Percentiles rank a stretch among this genome's conserved stretches.
Evolutionary conservation across 2,329 filamentous ascomycete species (phyloP).

Genomic region (Orbilia javanica): DNA sequence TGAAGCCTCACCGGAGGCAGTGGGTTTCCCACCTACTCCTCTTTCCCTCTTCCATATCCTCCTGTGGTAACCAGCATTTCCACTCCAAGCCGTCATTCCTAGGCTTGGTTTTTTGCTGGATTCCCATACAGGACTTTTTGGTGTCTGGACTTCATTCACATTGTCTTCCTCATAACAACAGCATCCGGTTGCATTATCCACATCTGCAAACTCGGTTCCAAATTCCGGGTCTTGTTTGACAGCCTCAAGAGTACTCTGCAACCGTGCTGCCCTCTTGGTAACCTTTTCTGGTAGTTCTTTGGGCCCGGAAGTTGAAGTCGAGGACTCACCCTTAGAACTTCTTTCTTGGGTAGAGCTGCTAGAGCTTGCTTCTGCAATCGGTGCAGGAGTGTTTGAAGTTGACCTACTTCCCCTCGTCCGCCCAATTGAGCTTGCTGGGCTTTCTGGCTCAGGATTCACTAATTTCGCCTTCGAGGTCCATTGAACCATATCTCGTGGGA

Average conservation of each 20-base stretch:
- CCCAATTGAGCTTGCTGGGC: neutral
- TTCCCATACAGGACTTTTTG: conserved; percentile 2
- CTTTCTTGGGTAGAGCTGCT: neutral
- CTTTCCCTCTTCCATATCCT: conserved; percentile 55
- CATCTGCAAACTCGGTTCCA: conserved; percentile 25
- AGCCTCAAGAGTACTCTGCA: conserved; percentile 39
- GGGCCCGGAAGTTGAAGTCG: neutral
- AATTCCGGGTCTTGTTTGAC: conserved; percentile 42
- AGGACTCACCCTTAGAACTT: neutral
- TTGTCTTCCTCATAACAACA: conserved; percentile 50
- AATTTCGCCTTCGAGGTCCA: conserved; percentile 37
- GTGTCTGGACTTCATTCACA: neutral
- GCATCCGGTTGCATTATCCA: conserved; percentile 36
- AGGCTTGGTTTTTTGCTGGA: conserved; percentile 2
- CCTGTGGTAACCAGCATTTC: conserved; percentile 40
- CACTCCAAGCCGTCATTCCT: conserved; percentile 26
- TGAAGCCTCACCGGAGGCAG: neutral
- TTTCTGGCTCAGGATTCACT: conserved; percentile 24
- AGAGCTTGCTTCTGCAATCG: conserved; percentile 1
- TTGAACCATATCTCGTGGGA: conserved; percentile 52
- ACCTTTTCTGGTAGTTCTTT: conserved; percentile 5
- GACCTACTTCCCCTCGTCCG: conserved; percentile 35
- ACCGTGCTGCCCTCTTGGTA: neutral
- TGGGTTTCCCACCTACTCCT: conserved; percentile 41
- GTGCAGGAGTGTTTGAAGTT: neutral